Evolutionary conservation across 352 stramenopile genomes (phyloP).

Genomic region (Pythium myriotylum): DNA sequence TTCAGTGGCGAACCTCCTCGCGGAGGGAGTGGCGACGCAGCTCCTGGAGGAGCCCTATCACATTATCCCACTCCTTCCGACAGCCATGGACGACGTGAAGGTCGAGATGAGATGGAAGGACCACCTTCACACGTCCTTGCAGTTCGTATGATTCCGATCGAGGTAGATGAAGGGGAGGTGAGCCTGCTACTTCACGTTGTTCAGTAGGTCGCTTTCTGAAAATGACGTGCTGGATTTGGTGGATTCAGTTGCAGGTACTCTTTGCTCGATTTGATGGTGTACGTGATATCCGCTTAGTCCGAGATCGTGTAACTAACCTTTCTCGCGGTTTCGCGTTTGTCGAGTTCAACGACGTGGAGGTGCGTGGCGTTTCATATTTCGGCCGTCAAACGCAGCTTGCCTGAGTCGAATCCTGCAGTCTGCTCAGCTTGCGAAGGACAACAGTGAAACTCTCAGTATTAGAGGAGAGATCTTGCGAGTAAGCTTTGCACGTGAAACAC

Average conservation of each 20-base stretch:
- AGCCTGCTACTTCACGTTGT: background rate
- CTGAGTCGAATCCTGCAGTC: background rate
- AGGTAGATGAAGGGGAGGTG: conserved; percentile 81
- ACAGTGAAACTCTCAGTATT: conserved; percentile 1
- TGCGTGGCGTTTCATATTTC: conserved; percentile 17
- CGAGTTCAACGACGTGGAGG: conserved; percentile 71
- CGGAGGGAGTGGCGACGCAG: too few species aligned
- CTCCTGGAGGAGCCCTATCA: too few species aligned
- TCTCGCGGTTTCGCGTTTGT: conserved; percentile 82
- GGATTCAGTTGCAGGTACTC: conserved; percentile 67
- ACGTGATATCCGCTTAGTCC: conserved; percentile 71
- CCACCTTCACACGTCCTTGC: conserved; percentile 65
- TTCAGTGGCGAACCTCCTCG: background rate
- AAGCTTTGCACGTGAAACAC: conserved; percentile 58
- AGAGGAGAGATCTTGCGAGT: conserved; percentile 40
- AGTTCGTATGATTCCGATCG: conserved; percentile 67
- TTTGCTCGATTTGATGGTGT: conserved; percentile 71
- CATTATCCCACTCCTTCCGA: background rate
- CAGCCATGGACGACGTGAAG: background rate
- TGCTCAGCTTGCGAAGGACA: conserved; percentile 11
- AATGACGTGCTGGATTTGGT: background rate
- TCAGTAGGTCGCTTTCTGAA: too few species aligned
- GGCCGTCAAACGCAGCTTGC: background rate
- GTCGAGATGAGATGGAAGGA: conserved; percentile 16
- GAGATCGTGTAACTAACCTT: conserved; percentile 63